These are phyloP conservation scores for Chlorella ohadii DNA, from an alignment of 139 green algal species.

Conservation along the genomic window DNA sequence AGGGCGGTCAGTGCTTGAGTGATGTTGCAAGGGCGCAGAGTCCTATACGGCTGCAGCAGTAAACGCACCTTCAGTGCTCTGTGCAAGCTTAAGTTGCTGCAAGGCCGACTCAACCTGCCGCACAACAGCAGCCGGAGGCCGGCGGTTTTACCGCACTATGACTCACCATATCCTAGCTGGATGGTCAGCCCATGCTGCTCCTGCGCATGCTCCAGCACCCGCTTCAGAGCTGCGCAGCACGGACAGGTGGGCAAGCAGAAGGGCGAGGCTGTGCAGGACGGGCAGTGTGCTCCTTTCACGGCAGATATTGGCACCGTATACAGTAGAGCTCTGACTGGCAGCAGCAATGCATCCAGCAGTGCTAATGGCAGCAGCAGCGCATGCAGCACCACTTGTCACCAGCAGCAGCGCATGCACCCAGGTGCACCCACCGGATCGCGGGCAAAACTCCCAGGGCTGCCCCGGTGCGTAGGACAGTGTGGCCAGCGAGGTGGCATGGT, in stretches of 20 bases:
- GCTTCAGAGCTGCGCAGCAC: conserved; percentile 20
- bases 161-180: not conserved
- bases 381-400: not conserved
- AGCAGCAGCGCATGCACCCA: not conserved
- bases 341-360: not conserved
- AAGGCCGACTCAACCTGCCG: no score
- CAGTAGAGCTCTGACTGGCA: no score
- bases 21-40: no score
- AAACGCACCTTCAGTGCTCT: no score
- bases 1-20: no score
- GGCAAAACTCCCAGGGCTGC: conserved; percentile 51
- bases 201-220: conserved; percentile 24
- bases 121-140: not conserved
- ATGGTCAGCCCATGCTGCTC: conserved; percentile 24
- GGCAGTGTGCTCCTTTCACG: no score
- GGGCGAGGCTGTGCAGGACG: no score
- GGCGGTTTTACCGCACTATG: no score
- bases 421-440: conserved; percentile 31
- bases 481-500: conserved; percentile 24
- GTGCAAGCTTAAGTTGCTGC: no score
- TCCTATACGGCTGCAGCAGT: no score
- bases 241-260: not conserved
- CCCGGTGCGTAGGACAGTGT: not conserved
- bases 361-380: no score
- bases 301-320: no score